Evolutionary conservation across 2,329 filamentous ascomycete species (phyloP).

Genomic region (Pyricularia sp.): DNA sequence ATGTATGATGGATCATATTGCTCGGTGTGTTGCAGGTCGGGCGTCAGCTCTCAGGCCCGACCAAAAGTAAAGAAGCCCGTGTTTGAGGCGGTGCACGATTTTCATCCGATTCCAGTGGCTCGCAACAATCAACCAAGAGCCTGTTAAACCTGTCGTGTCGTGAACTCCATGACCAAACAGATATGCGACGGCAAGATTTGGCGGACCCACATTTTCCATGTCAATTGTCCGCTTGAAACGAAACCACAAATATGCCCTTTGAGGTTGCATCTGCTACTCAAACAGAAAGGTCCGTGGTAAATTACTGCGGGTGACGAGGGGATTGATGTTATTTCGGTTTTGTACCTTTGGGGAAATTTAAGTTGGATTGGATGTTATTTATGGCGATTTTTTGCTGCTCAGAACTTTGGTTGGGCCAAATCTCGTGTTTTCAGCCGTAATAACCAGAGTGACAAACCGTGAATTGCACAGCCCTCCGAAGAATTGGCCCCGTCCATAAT

Average conservation of each 20-base stretch:
- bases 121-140: neutral
- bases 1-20: neutral
- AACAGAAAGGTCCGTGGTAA: neutral
- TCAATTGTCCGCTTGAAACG: neutral
- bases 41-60: neutral
- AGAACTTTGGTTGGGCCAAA: neutral
- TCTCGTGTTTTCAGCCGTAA: neutral
- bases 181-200: neutral
- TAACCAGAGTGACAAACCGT: neutral
- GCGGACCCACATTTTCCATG: neutral
- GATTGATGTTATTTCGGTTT: neutral
- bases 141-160: neutral
- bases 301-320: neutral
- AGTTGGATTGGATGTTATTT: neutral
- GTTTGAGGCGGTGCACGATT: neutral
- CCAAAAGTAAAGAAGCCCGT: neutral
- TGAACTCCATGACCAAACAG: neutral
- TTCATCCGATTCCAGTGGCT: neutral
- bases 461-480: neutral
- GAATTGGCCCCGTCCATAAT: neutral
- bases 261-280: neutral
- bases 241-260: neutral
- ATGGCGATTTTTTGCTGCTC: neutral
- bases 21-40: neutral
- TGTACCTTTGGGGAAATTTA: neutral